These are phyloP conservation scores for Trypanosoma avium DNA, from an alignment of 208 protist species.

Conservation along the genomic window DNA sequence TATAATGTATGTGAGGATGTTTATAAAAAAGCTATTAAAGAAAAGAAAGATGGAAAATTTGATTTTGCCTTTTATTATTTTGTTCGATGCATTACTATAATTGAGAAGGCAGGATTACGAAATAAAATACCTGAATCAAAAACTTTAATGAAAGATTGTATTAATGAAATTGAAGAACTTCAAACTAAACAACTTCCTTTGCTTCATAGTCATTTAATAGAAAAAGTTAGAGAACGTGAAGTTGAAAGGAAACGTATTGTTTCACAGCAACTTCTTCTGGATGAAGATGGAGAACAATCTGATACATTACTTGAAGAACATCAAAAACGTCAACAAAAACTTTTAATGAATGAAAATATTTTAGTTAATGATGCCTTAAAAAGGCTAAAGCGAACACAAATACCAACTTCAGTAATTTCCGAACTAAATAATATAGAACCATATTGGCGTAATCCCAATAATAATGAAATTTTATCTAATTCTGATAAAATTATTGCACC, in stretches of 20 bases:
- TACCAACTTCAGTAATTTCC: not conserved
- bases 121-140: slow-evolving; percentile 11
- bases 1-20: slow-evolving; percentile 22
- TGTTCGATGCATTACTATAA: slow-evolving; percentile 44
- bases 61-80: slow-evolving; percentile 54
- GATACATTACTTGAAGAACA: slow-evolving; percentile 9
- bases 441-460: slow-evolving; percentile 5
- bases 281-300: slow-evolving; percentile 12
- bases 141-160: slow-evolving; percentile 22
- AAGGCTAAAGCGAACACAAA: slow-evolving; percentile 2
- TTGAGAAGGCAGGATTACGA: slow-evolving; percentile 41
- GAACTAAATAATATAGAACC: not conserved
- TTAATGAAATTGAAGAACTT: slow-evolving; percentile 33
- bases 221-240: slow-evolving; percentile 36
- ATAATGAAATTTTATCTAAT: not conserved
- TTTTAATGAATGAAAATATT: slow-evolving; percentile 21
- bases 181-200: slow-evolving; percentile 24
- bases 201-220: slow-evolving; percentile 35
- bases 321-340: slow-evolving; percentile 20
- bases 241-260: slow-evolving; percentile 22
- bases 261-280: not conserved
- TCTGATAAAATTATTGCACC: slow-evolving; percentile 3
- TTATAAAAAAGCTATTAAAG: slow-evolving; percentile 22
- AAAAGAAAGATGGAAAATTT: slow-evolving; percentile 27
- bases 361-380: slow-evolving; percentile 4